Evolutionary conservation across 2,329 filamentous ascomycete genomes (phyloP).

Genomic region (Cladosporium sp.): DNA sequence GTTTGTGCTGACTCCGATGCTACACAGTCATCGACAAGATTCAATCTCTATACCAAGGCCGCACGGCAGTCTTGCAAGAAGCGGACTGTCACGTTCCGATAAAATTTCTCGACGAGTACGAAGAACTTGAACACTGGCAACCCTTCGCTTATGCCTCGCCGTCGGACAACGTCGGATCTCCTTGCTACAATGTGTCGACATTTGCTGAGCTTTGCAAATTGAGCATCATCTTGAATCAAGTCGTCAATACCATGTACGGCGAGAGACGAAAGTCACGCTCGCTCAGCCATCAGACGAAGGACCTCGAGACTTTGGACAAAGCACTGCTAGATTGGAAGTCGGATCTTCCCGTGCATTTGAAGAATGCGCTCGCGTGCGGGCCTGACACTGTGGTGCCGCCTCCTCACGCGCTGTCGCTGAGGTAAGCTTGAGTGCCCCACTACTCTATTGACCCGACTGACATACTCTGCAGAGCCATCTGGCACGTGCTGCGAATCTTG

Average conservation of each 20-base stretch:
- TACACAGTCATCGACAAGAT: constrained; percentile 14
- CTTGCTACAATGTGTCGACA: constrained; percentile 9
- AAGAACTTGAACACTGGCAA: constrained; percentile 12
- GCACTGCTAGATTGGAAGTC: constrained; percentile 2
- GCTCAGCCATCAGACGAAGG: constrained; percentile 1
- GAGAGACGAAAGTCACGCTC: not conserved
- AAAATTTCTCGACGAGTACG: constrained; percentile 8
- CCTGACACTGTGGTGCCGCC: constrained; percentile 7
- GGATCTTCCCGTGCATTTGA: not conserved
- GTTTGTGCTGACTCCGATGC: constrained; percentile 31
- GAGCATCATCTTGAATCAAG: constrained; percentile 8
- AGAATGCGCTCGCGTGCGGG: constrained; percentile 1
- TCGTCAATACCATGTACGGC: constrained; percentile 1
- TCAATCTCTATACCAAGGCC: constrained; percentile 5
- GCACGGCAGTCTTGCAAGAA: constrained; percentile 6
- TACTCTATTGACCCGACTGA: too few species aligned
- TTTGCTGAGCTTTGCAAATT: constrained; percentile 6
- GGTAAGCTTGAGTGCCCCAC: too few species aligned
- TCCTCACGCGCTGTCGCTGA: constrained; percentile 3
- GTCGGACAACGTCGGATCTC: constrained; percentile 40
- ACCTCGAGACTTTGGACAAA: constrained; percentile 3
- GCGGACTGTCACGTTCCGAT: constrained; percentile 3
- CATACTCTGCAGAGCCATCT: not conserved
- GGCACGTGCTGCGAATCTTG: constrained; percentile 4
- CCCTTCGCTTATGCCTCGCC: constrained; percentile 16